Base-by-base conservation (phyloP, 345 rosid genomes). In the Dipteronia sinensis region DNA sequence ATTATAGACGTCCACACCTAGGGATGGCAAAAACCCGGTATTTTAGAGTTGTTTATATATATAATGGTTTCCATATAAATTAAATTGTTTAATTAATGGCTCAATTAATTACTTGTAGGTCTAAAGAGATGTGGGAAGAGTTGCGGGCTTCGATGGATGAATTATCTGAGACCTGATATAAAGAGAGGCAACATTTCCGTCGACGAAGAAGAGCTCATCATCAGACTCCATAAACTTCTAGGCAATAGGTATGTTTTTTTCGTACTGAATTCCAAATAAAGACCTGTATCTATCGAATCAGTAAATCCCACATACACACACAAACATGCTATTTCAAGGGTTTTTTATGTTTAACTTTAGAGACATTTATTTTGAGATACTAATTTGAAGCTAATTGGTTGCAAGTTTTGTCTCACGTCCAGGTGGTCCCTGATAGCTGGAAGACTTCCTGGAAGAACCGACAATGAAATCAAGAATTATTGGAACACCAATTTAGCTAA, bases 351-450 rank as follows among this genome's bases (percentile, higher is more conserved):
- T 13, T 13, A 51, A 51, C n/a, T 51, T 51, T 15, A 4, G 6
- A 31, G 34, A 51, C 17, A 51, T 3, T 16, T 16, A 4, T 53
- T 20, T 61, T n/a, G 2, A 44, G 8, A 31, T 42, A 20, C 13
- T 13, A 22, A 23, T 46, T 25, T 47, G 12, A 17, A 29, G 38
- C 19, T 29, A 42, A 9, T 22, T 34, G 3, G 1, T 12, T 10
- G 47, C n/a, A 44, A 55, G 46, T 7, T 19, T 9, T n/a, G 20
- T 44, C 1, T 34, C 38, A 0, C 10, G 9, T 51, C 11, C 46
- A 85, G 88, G 29, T 86, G 88, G 88, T 83, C 86, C n/a, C 75
- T 86, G 7, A 86, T 86, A 40, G 88, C 88, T 7, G 86, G 88
- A 4, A 77, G 86, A 58, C 82, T 86, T 20, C 88, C 86, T 0